Conservation (phyloP, 2,329 filamentous ascomycete genomes). For the Taxawa tesnikishii region DNA sequence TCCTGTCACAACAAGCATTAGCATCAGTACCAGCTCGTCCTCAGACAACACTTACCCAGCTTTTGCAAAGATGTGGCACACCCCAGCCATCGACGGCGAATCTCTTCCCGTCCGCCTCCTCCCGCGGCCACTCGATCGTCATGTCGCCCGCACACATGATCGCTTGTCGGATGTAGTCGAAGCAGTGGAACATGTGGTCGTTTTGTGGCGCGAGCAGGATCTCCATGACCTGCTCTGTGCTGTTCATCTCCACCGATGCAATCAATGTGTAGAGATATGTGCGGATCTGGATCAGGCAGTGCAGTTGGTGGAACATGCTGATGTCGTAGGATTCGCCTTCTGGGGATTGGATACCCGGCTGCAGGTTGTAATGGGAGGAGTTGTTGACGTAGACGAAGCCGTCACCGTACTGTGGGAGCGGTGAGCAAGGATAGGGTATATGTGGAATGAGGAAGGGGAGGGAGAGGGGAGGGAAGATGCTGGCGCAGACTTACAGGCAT, state of each 20-base stretch:
- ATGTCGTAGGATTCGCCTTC: slow-evolving; percentile 19
- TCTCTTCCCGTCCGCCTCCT: slow-evolving; percentile 13
- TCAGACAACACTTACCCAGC: slow-evolving; percentile 13
- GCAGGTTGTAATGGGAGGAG: slow-evolving; percentile 12
- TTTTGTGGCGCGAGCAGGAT: slow-evolving; percentile 12
- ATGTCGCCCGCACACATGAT: slow-evolving; percentile 17
- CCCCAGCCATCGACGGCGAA: slow-evolving; percentile 20
- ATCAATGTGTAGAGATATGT: slow-evolving; percentile 15
- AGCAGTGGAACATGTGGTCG: slow-evolving; percentile 13
- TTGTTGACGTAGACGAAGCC: slow-evolving; percentile 20
- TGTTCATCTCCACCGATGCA: slow-evolving; percentile 11
- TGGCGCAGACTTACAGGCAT: slow-evolving; percentile 11
- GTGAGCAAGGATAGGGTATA: slow-evolving; percentile 1
- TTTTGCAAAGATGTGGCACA: slow-evolving; percentile 16
- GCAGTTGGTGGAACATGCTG: slow-evolving; percentile 23
- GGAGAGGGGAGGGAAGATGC: not conserved
- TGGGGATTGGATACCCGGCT: slow-evolving; percentile 14
- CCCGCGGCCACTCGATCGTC: slow-evolving; percentile 19
- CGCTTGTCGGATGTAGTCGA: slow-evolving; percentile 17
- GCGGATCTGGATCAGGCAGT: slow-evolving; percentile 20
- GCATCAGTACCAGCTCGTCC: not conserved
- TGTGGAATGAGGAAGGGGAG: not conserved
- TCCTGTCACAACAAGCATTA: not conserved
- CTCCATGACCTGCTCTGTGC: slow-evolving; percentile 10
- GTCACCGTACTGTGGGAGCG: slow-evolving; percentile 11